These are phyloP conservation scores for Fusarium cyanostomum DNA, from an alignment of 2,329 filamentous ascomycete species.

Conservation along the genomic window DNA sequence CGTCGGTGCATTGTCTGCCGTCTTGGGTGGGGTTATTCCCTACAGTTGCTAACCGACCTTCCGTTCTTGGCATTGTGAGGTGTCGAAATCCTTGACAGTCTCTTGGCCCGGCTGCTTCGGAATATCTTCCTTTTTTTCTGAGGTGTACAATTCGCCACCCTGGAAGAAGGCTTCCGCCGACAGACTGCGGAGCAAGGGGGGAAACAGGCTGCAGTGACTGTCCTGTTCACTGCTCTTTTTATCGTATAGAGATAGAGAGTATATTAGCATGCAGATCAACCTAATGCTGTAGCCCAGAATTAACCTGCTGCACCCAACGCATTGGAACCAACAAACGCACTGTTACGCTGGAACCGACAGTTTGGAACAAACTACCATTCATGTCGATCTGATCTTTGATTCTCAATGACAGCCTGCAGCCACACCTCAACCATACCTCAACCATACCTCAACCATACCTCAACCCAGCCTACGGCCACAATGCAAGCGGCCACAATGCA, in stretches of 20 bases:
- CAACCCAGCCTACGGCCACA: neutral
- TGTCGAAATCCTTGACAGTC: neutral
- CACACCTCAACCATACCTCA: too few species aligned
- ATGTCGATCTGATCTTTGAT: neutral
- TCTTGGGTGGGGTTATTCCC: too few species aligned
- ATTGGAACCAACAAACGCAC: too few species aligned
- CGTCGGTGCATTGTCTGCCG: too few species aligned
- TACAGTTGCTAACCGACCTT: neutral
- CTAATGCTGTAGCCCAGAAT: neutral
- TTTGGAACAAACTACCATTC: neutral
- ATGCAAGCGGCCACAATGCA: neutral
- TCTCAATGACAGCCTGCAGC: neutral
- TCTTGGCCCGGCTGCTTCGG: neutral
- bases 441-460: too few species aligned
- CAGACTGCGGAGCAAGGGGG: neutral
- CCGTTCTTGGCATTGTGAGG: neutral
- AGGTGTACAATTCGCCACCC: neutral
- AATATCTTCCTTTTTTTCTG: too few species aligned
- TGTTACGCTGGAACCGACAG: neutral
- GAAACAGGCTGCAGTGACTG: neutral
- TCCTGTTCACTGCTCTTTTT: neutral
- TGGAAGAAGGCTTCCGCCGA: neutral
- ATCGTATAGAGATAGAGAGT: neutral
- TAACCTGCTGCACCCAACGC: neutral
- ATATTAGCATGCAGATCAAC: neutral